Evolutionary conservation across 164 flowering plant species (phyloP).

Genomic region (Piper betle): DNA sequence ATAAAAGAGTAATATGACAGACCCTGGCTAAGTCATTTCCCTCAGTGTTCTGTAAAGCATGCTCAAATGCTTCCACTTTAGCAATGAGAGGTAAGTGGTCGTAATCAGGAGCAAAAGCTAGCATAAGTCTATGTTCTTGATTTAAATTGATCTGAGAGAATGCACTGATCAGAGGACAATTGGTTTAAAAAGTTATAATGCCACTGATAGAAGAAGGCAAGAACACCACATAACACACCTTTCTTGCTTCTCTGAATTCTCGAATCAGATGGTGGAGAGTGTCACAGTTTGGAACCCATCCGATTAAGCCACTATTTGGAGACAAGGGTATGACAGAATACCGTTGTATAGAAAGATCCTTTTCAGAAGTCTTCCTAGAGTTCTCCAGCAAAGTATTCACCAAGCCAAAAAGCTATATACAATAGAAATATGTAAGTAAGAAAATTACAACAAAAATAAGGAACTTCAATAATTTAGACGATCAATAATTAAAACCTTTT

Average conservation of each 20-base stretch:
- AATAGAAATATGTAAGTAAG: background rate
- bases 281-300: slow-evolving; percentile 97
- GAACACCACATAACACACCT: slow-evolving; percentile 34
- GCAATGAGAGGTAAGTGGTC: slow-evolving; percentile 93
- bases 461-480: background rate
- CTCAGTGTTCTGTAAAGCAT: slow-evolving; percentile 80
- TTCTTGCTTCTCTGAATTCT: slow-evolving; percentile 92
- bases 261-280: slow-evolving; percentile 89
- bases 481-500: no score
- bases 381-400: slow-evolving; percentile 91
- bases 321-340: slow-evolving; percentile 89
- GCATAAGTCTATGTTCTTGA: slow-evolving; percentile 91
- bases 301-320: slow-evolving; percentile 95
- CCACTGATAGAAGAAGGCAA: background rate
- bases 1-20: slow-evolving; percentile 5
- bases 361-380: slow-evolving; percentile 77
- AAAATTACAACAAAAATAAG: no score
- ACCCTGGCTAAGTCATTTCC: slow-evolving; percentile 94
- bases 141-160: slow-evolving; percentile 57
- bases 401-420: slow-evolving; percentile 80
- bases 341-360: slow-evolving; percentile 88
- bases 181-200: no score
- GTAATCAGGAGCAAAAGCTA: slow-evolving; percentile 90
- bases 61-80: slow-evolving; percentile 93
- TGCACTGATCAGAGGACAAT: background rate